A percentile compares a stretch with the other conserved stretches of the same genome.
Evolutionary conservation across 2,329 filamentous ascomycete species (phyloP).

Genomic region (Pseudogymnoascus sp.): DNA sequence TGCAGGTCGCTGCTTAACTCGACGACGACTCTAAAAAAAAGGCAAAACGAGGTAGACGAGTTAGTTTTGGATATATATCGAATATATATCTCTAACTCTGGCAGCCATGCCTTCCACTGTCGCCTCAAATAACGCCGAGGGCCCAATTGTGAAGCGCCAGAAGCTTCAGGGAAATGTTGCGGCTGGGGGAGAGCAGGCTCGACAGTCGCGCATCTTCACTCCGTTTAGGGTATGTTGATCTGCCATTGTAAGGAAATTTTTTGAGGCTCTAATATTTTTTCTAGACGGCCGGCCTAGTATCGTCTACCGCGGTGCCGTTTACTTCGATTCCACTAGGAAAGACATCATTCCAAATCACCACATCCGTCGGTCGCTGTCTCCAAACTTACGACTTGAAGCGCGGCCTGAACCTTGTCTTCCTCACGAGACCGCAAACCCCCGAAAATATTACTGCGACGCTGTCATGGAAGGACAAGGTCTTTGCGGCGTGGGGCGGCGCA

Average conservation of each 20-base stretch:
- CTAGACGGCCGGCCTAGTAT: slow-evolving; percentile 87
- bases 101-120: slow-evolving; percentile 37
- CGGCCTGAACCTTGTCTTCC: slow-evolving; percentile 85
- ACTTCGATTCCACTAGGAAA: slow-evolving; percentile 83
- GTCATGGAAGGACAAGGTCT: slow-evolving; percentile 79
- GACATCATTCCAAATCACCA: slow-evolving; percentile 95
- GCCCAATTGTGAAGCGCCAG: slow-evolving; percentile 68
- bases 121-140: slow-evolving; percentile 40
- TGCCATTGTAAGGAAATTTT: neutral
- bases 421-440: slow-evolving; percentile 85
- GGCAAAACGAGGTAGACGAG: slow-evolving; percentile 28
- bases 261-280: slow-evolving; percentile 16
- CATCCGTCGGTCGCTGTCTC: slow-evolving; percentile 78
- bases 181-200: slow-evolving; percentile 31
- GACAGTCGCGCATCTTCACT: slow-evolving; percentile 76
- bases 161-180: slow-evolving; percentile 44
- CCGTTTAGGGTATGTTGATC: slow-evolving; percentile 68
- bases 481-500: slow-evolving; percentile 78
- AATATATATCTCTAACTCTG: slow-evolving; percentile 10
- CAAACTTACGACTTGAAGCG: slow-evolving; percentile 93
- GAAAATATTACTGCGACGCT: slow-evolving; percentile 75
- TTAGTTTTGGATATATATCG: slow-evolving; percentile 25
- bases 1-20: slow-evolving; percentile 8
- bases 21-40: slow-evolving; percentile 8
- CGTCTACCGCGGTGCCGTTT: slow-evolving; percentile 83